Percentiles rank a stretch among this genome's conserved stretches.
Conservation (phyloP, 2,329 filamentous ascomycete genomes). For the Aspergillus sp. region DNA sequence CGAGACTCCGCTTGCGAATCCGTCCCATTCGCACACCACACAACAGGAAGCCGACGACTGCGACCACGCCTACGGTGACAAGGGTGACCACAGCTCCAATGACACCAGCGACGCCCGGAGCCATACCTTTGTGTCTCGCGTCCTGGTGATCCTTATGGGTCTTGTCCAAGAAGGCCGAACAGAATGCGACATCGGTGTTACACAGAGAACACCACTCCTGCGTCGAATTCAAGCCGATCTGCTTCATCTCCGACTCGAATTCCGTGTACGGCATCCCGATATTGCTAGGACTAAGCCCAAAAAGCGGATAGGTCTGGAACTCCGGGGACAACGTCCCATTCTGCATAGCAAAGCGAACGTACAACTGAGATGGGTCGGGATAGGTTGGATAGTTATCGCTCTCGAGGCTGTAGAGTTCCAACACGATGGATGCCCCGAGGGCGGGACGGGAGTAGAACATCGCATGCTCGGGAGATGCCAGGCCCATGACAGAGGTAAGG, state of each 20-base stretch:
- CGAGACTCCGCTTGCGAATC: conserved; percentile 39
- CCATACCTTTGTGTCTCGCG: conserved; percentile 25
- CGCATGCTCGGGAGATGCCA: conserved; percentile 37
- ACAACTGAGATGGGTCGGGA: conserved; percentile 47
- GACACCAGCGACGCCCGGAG: conserved; percentile 52
- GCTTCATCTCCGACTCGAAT: conserved; percentile 47
- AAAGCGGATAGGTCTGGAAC: conserved; percentile 49
- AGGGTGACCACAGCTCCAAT: conserved; percentile 56
- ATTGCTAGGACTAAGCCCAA: conserved; percentile 47
- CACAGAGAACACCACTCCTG: conserved; percentile 55
- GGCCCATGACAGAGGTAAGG: conserved; percentile 47
- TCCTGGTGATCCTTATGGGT: not conserved
- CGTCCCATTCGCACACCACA: conserved; percentile 49
- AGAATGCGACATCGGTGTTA: conserved; percentile 50
- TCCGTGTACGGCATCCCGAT: conserved; percentile 51
- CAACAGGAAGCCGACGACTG: conserved; percentile 40
- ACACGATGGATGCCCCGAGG: conserved; percentile 49
- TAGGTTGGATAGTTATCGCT: conserved; percentile 34
- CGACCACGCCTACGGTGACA: conserved; percentile 43
- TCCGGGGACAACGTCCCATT: conserved; percentile 51
- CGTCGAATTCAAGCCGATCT: conserved; percentile 44
- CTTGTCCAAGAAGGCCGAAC: conserved; percentile 40
- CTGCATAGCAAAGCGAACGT: conserved; percentile 56
- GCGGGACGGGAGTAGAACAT: conserved; percentile 52
- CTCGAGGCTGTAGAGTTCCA: conserved; percentile 52